Conservation (phyloP, 2,329 filamentous ascomycete genomes). For the Sporothrix brunneoviolacea region DNA sequence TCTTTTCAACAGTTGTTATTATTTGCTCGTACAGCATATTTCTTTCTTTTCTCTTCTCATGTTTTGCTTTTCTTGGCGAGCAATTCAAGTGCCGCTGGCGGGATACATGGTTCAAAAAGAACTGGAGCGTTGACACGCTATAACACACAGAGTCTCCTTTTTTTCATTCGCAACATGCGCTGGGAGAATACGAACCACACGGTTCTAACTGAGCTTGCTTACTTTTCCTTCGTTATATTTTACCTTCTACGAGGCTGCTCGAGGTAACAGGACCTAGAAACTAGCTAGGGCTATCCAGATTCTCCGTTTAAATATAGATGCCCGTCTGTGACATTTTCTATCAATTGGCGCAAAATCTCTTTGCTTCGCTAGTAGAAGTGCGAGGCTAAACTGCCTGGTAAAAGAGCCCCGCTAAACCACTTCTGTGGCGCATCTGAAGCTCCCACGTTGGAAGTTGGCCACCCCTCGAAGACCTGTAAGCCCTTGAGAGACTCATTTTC, state of each 20-base stretch:
- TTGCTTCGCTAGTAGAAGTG: too few species aligned
- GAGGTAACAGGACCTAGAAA: conserved; percentile 7
- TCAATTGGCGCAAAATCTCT: too few species aligned
- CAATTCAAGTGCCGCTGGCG: conserved; percentile 9
- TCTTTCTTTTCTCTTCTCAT: conserved; percentile 3
- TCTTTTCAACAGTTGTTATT: not conserved
- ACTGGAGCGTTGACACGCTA: conserved; percentile 6
- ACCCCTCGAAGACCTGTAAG: too few species aligned
- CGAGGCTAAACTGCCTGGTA: not conserved
- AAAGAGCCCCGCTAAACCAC: too few species aligned
- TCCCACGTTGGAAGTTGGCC: too few species aligned
- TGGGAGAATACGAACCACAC: too few species aligned
- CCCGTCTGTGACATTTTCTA: too few species aligned
- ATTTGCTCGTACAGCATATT: not conserved
- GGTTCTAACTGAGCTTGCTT: not conserved
- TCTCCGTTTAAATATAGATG: conserved; percentile 11
- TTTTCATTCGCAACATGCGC: not conserved
- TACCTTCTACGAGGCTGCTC: not conserved
- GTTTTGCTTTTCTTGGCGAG: not conserved
- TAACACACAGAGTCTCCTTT: not conserved
- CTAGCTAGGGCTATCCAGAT: not conserved
- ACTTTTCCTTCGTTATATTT: not conserved
- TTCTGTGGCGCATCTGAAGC: too few species aligned
- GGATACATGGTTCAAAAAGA: conserved; percentile 7
- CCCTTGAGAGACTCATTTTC: too few species aligned